Evolutionary conservation across 192 early-diverging fungal genomes (phyloP).

Genomic region (Paraglomus brasilianum): DNA sequence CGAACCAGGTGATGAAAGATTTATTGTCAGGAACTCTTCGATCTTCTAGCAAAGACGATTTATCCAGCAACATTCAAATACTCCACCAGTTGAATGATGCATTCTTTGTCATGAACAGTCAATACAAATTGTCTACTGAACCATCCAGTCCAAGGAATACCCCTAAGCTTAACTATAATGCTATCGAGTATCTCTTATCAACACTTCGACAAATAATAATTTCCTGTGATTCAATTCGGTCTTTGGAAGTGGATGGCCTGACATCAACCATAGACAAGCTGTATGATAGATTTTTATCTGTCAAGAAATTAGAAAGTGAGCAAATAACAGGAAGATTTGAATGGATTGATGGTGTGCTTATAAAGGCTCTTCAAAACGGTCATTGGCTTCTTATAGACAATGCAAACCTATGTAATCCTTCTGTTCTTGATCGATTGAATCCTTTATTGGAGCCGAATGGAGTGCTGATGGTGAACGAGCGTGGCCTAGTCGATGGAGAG

Average conservation of each 20-base stretch:
- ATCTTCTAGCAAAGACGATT: neutral
- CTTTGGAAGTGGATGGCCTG: no score
- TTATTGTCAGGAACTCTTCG: slow-evolving; percentile 35
- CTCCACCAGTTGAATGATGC: slow-evolving; percentile 38
- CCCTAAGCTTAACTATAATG: slow-evolving; percentile 32
- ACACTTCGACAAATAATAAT: slow-evolving; percentile 12
- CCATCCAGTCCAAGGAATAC: neutral
- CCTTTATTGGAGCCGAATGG: slow-evolving; percentile 89
- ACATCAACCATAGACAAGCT: neutral
- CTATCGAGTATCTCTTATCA: slow-evolving; percentile 12
- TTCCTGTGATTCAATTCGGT: neutral
- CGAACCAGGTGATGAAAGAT: slow-evolving; percentile 45
- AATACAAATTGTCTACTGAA: slow-evolving; percentile 29
- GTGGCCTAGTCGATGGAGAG: slow-evolving; percentile 79
- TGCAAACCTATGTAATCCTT: slow-evolving; percentile 92
- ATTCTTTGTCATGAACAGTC: slow-evolving; percentile 38
- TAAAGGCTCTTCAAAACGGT: slow-evolving; percentile 85
- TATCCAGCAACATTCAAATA: slow-evolving; percentile 15
- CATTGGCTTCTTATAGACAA: slow-evolving; percentile 96
- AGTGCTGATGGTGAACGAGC: slow-evolving; percentile 84
- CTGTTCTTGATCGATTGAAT: slow-evolving; percentile 94
- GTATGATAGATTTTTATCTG: slow-evolving; percentile 36
- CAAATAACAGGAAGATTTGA: slow-evolving; percentile 84
- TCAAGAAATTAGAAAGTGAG: slow-evolving; percentile 46
- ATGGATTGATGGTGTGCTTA: slow-evolving; percentile 94